These are phyloP conservation scores for Vitis amurensis DNA, from an alignment of 164 flowering plant genomes.

Conservation along the genomic window DNA sequence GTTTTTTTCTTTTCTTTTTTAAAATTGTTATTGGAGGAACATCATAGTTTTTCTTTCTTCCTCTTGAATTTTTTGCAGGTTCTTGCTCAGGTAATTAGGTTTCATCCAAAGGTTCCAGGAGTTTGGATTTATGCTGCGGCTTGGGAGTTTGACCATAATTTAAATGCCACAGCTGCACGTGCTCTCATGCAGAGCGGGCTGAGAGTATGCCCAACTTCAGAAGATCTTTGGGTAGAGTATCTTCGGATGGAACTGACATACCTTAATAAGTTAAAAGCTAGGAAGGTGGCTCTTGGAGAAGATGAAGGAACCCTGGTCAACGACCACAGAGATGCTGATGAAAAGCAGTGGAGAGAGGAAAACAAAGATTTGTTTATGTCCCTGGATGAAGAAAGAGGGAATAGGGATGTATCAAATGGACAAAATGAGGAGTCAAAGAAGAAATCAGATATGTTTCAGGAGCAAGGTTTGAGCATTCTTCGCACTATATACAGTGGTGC, in stretches of 20 bases:
- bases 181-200: slow-evolving; percentile 86
- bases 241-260: slow-evolving; percentile 93
- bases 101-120: slow-evolving; percentile 90
- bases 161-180: slow-evolving; percentile 76
- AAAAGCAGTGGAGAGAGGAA: slow-evolving; percentile 74
- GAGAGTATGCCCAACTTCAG: slow-evolving; percentile 77
- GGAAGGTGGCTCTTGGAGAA: slow-evolving; percentile 84
- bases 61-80: slow-evolving; percentile 40
- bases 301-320: slow-evolving; percentile 45
- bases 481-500: slow-evolving; percentile 61
- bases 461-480: slow-evolving; percentile 56
- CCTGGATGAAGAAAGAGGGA: slow-evolving; percentile 37
- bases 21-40: not conserved
- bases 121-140: slow-evolving; percentile 97
- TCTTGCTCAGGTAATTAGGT: slow-evolving; percentile 68
- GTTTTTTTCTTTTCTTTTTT: not conserved
- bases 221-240: slow-evolving; percentile 91
- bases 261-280: slow-evolving; percentile 77
- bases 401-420: slow-evolving; percentile 23
- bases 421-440: slow-evolving; percentile 32
- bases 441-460: slow-evolving; percentile 53
- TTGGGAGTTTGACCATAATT: slow-evolving; percentile 88
- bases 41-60: too few species aligned
- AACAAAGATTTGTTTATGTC: slow-evolving; percentile 74
- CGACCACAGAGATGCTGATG: slow-evolving; percentile 26